Evolutionary conservation across 805 yeast species (phyloP), one percentile per base, ranked within the genome.

Genomic region (Saccharomycopsis schoenii): DNA sequence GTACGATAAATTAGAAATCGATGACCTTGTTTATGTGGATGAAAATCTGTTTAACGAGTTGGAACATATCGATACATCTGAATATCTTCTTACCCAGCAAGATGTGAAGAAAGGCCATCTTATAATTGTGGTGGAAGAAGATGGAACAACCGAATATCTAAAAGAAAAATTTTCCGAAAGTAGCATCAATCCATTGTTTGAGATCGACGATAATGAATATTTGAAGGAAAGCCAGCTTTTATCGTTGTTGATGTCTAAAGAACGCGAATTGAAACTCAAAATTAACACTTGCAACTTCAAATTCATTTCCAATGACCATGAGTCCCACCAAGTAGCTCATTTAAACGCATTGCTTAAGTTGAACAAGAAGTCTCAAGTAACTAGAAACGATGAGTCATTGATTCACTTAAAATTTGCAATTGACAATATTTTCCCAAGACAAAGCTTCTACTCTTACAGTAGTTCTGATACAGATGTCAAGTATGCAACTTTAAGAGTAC

Each of bases 1-100:
- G 42, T 55, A 54, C 14, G 65, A 63, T 17, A 63, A 63, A 25
- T 40, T 63, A 29, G 59, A 41, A 12, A 40, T 63, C 25, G 65
- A 61, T 40, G 65, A 63, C n/a, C 47, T 47, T 39, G 29, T 58
- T 15, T 17, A 19, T 15, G 36, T 60, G 15, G 47, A 24, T 55
- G 40, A 43, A 15, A 36, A 41, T 10, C 52, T 25, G 24, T 55
- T 61, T 29, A 39, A 29, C 9, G 15, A 25, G 19, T 56, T 61
- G 50, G 58, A 34, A 9, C 19, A 36, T 15, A 39, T 43, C 34
- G 55, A 29, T 17, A 36, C 40, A 10, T 57, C 43, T 14, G 52
- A 39, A 5, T 41, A 58, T n/a, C 5, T 60, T 29, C 2, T 9
- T 29, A n/a, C 17, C 4, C 25, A 55, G 11, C 19, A 37, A 15